Evolutionary conservation across 1,139 yeast species (phyloP).

Genomic region (Taphrina communis): DNA sequence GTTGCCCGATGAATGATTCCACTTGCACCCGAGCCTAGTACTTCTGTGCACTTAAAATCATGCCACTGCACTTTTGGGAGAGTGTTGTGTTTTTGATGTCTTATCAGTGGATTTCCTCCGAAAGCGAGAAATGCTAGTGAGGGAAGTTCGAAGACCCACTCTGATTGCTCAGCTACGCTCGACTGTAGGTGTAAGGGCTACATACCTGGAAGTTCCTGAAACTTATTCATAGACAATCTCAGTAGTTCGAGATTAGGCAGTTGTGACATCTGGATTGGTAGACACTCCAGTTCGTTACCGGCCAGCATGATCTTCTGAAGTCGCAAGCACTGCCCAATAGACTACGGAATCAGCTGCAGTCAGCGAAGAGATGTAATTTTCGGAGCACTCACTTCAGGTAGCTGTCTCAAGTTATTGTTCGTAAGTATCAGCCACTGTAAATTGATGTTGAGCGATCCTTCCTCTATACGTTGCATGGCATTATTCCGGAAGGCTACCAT

Average conservation of each 20-base stretch:
- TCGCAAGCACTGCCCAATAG: conserved; percentile 13
- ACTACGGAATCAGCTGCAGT: neutral
- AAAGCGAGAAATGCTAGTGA: conserved; percentile 28
- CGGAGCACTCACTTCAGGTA: conserved; percentile 8
- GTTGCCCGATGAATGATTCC: conserved; percentile 21
- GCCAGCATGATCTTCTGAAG: conserved; percentile 35
- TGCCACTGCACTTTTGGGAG: conserved; percentile 5
- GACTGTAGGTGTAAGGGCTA: neutral
- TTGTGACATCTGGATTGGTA: conserved; percentile 25
- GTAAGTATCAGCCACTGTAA: conserved; percentile 34
- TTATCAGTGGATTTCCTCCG: conserved; percentile 26
- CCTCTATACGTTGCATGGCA: conserved; percentile 18
- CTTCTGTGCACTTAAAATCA: neutral
- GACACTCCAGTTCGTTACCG: conserved; percentile 11
- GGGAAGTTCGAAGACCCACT: conserved; percentile 26
- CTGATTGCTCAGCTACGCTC: neutral
- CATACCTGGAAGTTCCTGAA: conserved; percentile 14
- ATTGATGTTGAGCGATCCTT: neutral
- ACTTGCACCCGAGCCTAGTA: conserved; percentile 35
- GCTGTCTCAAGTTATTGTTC: conserved; percentile 17
- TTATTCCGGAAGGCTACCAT: conserved; percentile 38
- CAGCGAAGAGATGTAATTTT: neutral
- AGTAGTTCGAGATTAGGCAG: conserved; percentile 13
- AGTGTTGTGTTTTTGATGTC: neutral
- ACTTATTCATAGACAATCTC: conserved; percentile 16